phyloP scores from a whole-genome alignment of 805 yeast species.

The Helenozyma rhizophorensis region DNA sequence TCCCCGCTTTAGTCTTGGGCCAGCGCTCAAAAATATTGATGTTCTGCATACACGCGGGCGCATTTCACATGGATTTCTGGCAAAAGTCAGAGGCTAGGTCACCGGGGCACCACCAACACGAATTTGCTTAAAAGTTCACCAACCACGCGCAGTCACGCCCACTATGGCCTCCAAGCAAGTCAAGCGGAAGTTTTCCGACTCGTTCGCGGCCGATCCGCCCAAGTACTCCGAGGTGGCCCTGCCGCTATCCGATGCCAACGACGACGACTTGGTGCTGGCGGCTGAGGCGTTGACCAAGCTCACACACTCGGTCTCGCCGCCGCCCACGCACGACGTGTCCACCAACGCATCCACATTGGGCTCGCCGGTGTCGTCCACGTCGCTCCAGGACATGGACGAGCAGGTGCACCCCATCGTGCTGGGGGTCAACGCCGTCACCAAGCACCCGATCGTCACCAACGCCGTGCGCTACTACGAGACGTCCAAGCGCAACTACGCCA shows the following conservation, averaged over 20 bases:
- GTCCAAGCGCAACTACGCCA: constrained; percentile 42
- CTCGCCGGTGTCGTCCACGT: constrained; percentile 11
- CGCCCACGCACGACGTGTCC: constrained; percentile 8
- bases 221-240: background rate
- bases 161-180: constrained; percentile 3
- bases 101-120: background rate
- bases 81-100: too few relatives aligned
- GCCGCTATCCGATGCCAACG: constrained; percentile 4
- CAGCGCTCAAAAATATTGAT: background rate
- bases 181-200: constrained; percentile 11
- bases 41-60: too few relatives aligned
- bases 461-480: constrained; percentile 47
- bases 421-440: constrained; percentile 33
- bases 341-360: constrained; percentile 6
- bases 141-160: too few relatives aligned
- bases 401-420: constrained; percentile 37
- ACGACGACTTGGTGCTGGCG: constrained; percentile 30
- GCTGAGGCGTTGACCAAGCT: constrained; percentile 41
- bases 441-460: constrained; percentile 42
- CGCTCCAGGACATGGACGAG: constrained; percentile 11
- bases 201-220: constrained; percentile 4
- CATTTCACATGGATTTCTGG: too few relatives aligned
- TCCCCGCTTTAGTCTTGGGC: constrained; percentile 3
- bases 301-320: constrained; percentile 21
- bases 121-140: too few relatives aligned